Percentiles rank a stretch among this genome's conserved stretches.
These are phyloP conservation scores for Tritrichomonas musculus DNA, from an alignment of 208 protist species.

Conservation along the genomic window DNA sequence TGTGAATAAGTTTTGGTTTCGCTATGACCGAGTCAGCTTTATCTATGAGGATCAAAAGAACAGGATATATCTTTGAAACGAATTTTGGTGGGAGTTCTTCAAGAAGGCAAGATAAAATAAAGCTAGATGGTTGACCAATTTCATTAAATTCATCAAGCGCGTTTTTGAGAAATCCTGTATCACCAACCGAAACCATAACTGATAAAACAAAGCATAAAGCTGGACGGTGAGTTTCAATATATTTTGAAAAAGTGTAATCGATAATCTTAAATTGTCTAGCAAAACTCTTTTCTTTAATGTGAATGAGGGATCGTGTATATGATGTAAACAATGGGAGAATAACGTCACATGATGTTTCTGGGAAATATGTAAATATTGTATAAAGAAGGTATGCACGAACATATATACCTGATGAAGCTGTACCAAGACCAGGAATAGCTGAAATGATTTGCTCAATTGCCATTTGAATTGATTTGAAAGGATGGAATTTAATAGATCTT, in stretches of 20 bases:
- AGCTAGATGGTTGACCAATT: not conserved
- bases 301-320: not conserved
- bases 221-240: constrained; percentile 7
- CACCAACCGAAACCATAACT: not conserved
- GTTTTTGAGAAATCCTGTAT: not conserved
- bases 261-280: not conserved
- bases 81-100: not conserved
- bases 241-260: constrained; percentile 21
- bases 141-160: constrained; percentile 3
- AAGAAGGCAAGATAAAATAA: not conserved
- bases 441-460: not conserved
- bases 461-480: not conserved
- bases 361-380: not conserved
- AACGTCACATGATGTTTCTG: not conserved
- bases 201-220: not conserved
- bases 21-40: not conserved
- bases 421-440: not conserved
- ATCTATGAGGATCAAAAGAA: not conserved
- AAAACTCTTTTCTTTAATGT: not conserved
- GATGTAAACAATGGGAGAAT: not conserved
- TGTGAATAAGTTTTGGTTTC: not conserved
- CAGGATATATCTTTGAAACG: not conserved
- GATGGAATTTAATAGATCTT: not conserved
- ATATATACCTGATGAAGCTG: constrained; percentile 1
- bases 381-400: not conserved